Conservation (phyloP, 2,329 filamentous ascomycete genomes). For the Ilyonectria mors-panacis region DNA sequence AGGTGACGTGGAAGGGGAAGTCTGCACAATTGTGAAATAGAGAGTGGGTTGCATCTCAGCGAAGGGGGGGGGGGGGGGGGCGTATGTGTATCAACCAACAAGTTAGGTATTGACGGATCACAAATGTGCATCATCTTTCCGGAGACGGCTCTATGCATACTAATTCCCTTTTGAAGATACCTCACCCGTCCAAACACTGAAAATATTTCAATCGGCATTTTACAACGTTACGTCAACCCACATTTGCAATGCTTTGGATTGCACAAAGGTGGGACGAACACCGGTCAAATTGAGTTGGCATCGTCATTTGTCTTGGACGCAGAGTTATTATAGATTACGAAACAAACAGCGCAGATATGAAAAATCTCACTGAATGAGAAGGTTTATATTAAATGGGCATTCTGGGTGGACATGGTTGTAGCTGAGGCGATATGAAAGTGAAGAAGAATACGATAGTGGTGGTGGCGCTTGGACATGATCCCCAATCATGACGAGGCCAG, state of each 20-base stretch:
- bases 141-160: neutral
- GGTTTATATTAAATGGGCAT: too few species aligned
- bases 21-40: neutral
- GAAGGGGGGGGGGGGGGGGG: too few species aligned
- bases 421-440: too few species aligned
- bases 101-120: neutral
- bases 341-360: too few species aligned
- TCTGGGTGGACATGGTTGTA: too few species aligned
- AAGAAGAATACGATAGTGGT: too few species aligned
- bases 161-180: neutral
- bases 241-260: neutral
- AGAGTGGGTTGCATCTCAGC: neutral
- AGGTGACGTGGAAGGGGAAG: neutral
- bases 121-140: neutral
- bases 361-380: too few species aligned
- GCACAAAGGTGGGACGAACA: neutral
- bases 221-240: neutral
- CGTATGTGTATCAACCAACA: neutral
- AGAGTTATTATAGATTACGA: too few species aligned
- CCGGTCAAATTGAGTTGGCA: too few species aligned
- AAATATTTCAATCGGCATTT: too few species aligned
- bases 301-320: too few species aligned
- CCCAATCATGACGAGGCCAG: neutral
- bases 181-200: too few species aligned
- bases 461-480: neutral